Percentiles rank a stretch among this genome's conserved stretches.
Conservation (phyloP, 768 basidiomycete genomes). For the Termitomyces bulborhizus region DNA sequence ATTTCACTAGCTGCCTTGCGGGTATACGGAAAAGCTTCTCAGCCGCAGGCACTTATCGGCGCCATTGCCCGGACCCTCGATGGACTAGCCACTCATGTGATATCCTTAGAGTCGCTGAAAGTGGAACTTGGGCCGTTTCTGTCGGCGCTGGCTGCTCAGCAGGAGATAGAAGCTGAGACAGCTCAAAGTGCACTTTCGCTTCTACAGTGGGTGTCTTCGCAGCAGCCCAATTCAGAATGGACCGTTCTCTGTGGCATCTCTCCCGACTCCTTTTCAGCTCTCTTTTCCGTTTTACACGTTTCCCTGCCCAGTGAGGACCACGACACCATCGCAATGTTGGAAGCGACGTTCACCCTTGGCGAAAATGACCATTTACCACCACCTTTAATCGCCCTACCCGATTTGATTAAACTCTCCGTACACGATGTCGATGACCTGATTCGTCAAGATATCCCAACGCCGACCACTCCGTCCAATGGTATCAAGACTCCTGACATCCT, state of each 20-base stretch:
- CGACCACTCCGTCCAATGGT: slow-evolving; percentile 43
- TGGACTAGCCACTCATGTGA: slow-evolving; percentile 15
- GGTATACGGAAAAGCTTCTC: slow-evolving; percentile 17
- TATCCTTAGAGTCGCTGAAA: slow-evolving; percentile 23
- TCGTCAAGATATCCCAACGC: slow-evolving; percentile 22
- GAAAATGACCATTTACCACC: slow-evolving; percentile 31
- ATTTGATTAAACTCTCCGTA: slow-evolving; percentile 37
- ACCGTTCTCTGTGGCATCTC: slow-evolving; percentile 45
- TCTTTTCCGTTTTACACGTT: slow-evolving; percentile 33
- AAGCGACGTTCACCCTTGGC: slow-evolving; percentile 29
- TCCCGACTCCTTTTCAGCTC: slow-evolving; percentile 34
- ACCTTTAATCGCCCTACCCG: slow-evolving; percentile 29
- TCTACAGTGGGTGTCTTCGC: slow-evolving; percentile 51
- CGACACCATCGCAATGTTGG: slow-evolving; percentile 16
- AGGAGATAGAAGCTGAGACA: slow-evolving; percentile 26
- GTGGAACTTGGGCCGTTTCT: slow-evolving; percentile 29
- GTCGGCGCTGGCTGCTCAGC: slow-evolving; percentile 20
- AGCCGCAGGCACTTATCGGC: slow-evolving; percentile 11
- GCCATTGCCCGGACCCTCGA: slow-evolving; percentile 19
- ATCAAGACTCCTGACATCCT: slow-evolving; percentile 42
- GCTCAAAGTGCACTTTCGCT: slow-evolving; percentile 35
- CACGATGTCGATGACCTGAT: slow-evolving; percentile 45
- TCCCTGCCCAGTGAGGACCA: slow-evolving; percentile 21
- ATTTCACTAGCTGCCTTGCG: slow-evolving; percentile 28
- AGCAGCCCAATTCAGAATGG: slow-evolving; percentile 36